These are phyloP conservation scores for Filosporella fistucella DNA, from an alignment of 495 filamentous ascomycete species.

Conservation along the genomic window DNA sequence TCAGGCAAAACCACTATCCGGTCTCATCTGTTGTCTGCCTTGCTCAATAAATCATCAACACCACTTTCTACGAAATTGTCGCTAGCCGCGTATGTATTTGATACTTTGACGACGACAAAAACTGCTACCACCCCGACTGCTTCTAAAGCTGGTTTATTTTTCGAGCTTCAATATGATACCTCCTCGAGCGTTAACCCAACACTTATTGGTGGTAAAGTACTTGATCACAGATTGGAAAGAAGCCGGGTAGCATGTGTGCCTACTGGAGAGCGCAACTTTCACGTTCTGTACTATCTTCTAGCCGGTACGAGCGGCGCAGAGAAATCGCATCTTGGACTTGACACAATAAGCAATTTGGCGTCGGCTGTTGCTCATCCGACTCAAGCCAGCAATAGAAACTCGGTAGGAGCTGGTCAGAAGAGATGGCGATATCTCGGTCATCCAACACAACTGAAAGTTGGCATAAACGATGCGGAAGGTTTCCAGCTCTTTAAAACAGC, in stretches of 20 bases:
- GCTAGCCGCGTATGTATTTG: constrained; percentile 89
- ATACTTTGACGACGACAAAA: constrained; percentile 96
- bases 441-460: constrained; percentile 92
- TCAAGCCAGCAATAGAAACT: constrained; percentile 29
- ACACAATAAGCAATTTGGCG: constrained; percentile 37
- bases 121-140: constrained; percentile 91
- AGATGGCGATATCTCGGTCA: constrained; percentile 96
- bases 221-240: constrained; percentile 88
- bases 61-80: constrained; percentile 90
- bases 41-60: constrained; percentile 83
- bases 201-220: constrained; percentile 86
- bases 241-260: constrained; percentile 87
- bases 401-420: constrained; percentile 54
- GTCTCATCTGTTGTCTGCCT: constrained; percentile 76
- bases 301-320: constrained; percentile 89
- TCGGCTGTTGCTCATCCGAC: constrained; percentile 29
- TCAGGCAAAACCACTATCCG: constrained; percentile 94
- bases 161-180: constrained; percentile 94
- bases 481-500: constrained; percentile 98
- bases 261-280: constrained; percentile 93
- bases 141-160: constrained; percentile 91
- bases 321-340: constrained; percentile 83
- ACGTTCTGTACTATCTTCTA: constrained; percentile 90
- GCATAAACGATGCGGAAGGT: constrained; percentile 90
- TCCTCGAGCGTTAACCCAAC: constrained; percentile 73